A percentile compares a stretch with the other conserved stretches of the same genome.
Evolutionary conservation across 208 protist species (phyloP).

Genomic region (Trypanosoma boissoni): DNA sequence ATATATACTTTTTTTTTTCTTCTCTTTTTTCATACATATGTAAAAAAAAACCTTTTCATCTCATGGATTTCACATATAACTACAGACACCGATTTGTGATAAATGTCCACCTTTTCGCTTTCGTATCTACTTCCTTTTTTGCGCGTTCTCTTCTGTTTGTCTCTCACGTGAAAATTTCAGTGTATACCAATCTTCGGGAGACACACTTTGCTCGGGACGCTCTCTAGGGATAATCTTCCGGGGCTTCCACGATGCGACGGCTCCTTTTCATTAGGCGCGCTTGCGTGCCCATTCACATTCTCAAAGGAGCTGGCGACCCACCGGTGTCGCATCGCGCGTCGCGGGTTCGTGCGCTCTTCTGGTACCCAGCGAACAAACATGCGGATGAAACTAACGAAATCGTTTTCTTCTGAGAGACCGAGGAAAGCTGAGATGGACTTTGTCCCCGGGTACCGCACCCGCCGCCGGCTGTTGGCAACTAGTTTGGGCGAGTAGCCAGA

Average conservation of each 20-base stretch:
- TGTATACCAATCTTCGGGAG: conserved; percentile 22
- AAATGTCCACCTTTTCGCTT: too few relatives aligned
- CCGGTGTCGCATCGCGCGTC: conserved; percentile 68
- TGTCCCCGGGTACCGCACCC: conserved; percentile 37
- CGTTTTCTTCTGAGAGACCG: conserved; percentile 44
- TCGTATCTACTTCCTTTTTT: too few relatives aligned
- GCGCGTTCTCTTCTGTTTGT: conserved; percentile 4
- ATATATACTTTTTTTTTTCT: conserved; percentile 21
- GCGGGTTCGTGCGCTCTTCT: conserved; percentile 40
- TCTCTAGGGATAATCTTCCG: too few relatives aligned
- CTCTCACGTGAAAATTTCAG: too few relatives aligned
- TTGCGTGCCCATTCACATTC: not conserved
- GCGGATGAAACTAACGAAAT: conserved; percentile 65
- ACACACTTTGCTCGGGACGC: too few relatives aligned
- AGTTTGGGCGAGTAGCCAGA: conserved; percentile 34
- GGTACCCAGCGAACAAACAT: conserved; percentile 75
- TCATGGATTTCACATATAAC: not conserved
- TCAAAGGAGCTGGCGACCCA: conserved; percentile 66
- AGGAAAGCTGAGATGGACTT: conserved; percentile 57
- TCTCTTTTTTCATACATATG: conserved; percentile 4
- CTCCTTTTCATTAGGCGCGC: conserved; percentile 1
- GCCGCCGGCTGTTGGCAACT: conserved; percentile 33
- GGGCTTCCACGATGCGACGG: too few relatives aligned
- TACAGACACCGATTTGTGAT: too few relatives aligned
- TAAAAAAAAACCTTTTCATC: not conserved